Base-by-base conservation (phyloP, 1,284 basidiomycete genomes). In the Cryptococcus neoformans region DNA sequence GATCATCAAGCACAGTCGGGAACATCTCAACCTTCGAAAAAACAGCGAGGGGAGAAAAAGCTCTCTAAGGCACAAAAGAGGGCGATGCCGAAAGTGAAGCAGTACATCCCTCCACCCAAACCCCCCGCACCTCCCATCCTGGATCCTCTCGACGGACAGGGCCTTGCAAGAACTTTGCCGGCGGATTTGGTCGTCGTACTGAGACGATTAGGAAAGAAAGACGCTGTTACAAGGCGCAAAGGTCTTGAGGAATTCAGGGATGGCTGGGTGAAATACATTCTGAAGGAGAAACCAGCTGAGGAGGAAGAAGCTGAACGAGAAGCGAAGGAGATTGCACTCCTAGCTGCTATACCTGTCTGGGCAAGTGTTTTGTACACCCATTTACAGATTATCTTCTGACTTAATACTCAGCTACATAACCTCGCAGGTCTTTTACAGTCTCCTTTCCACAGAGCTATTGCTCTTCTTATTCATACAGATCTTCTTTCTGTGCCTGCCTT, bases 91-190 rank as follows among this genome's bases (percentile, higher is more conserved):
- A 84, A 84, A 74, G 72, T 80, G 62, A 87, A 87, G 76, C 84
- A 84, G 62, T 96, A 90, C 75, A 87, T 93, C 50, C 87, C 89
- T 1, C 93, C 92, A 0, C 83, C 85, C 0, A 94, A 93, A 72
- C 92, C 93, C 63, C 42, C 42, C 8, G 84, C 86, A 0, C 89
- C 92, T 16, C 83, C 87, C 0, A 84, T 87, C 53, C 89, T 86
- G 12, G 93, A 98, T 80, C 96, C 96, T 5, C 82, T 99, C 51
- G 95, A 99, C 71, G 85, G 87, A 0, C 86, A 87, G 21, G 92
- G 92, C 0, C 81, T 97, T 8, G 88, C 84, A 10, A 83, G 86
- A 68, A 79, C 80, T n/a, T 78, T 94, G 10, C 87, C 89, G 0
- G 83, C 92, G 0, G 92, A 94, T 49, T 81, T 98, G 16, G 83